Conservation (phyloP, 2,329 filamentous ascomycete species). For the Colletotrichum truncatum region DNA sequence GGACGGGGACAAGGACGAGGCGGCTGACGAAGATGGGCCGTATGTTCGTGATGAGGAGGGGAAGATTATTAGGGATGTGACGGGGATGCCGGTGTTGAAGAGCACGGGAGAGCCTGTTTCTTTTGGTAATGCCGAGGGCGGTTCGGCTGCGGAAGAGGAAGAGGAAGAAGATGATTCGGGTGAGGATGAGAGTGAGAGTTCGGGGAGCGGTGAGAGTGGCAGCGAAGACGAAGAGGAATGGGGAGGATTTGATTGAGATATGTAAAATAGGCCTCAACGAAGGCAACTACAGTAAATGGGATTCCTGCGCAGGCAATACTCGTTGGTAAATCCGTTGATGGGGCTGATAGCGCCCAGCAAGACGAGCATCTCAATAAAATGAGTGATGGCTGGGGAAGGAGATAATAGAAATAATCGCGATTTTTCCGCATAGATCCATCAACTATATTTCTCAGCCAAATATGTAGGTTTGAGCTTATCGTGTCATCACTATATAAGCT, state of each 20-base stretch:
- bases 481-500: too few relatives aligned
- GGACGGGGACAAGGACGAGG: slow-evolving; percentile 49
- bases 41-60: slow-evolving; percentile 65
- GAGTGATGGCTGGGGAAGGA: too few relatives aligned
- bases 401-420: too few relatives aligned
- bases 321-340: too few relatives aligned
- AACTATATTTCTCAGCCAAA: too few relatives aligned
- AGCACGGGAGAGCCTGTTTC: slow-evolving; percentile 43
- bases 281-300: too few relatives aligned
- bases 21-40: slow-evolving; percentile 52
- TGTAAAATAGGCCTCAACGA: too few relatives aligned
- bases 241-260: slow-evolving; percentile 33
- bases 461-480: too few relatives aligned
- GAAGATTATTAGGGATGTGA: slow-evolving; percentile 53
- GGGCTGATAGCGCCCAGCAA: too few relatives aligned
- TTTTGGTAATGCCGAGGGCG: slow-evolving; percentile 33
- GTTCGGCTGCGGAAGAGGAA: not conserved
- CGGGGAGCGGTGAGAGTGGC: slow-evolving; percentile 31
- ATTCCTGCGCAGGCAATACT: too few relatives aligned
- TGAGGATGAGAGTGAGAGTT: slow-evolving; percentile 14
- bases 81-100: slow-evolving; percentile 48
- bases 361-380: too few relatives aligned
- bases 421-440: too few relatives aligned
- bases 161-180: slow-evolving; percentile 9
- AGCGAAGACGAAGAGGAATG: slow-evolving; percentile 41